A percentile compares a stretch with the other conserved stretches of the same genome.
phyloP scores from a whole-genome alignment of 2,329 filamentous ascomycete genomes.

The Xylariaceae sp. region DNA sequence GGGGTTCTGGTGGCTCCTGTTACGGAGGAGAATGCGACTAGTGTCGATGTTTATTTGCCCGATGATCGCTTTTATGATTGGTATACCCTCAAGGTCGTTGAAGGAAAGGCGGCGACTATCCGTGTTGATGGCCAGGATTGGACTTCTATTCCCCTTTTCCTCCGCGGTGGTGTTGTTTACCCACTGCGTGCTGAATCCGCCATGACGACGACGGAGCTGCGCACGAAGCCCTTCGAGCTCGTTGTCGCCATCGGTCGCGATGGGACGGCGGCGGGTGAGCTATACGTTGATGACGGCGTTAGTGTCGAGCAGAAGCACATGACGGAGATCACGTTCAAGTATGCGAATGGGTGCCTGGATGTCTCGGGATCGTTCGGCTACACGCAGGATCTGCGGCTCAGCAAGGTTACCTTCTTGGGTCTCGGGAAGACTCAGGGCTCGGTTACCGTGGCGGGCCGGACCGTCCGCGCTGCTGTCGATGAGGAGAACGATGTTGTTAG shows the following conservation, averaged over 20 bases:
- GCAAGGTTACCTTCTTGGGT: constrained; percentile 48
- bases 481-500: neutral
- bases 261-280: constrained; percentile 58
- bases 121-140: neutral
- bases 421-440: constrained; percentile 3
- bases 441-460: constrained; percentile 8
- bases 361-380: constrained; percentile 49
- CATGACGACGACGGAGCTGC: constrained; percentile 59
- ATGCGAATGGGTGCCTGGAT: neutral
- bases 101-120: neutral
- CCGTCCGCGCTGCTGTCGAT: neutral
- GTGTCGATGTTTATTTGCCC: neutral
- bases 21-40: neutral
- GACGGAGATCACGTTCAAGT: neutral
- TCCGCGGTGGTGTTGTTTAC: constrained; percentile 61
- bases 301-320: neutral
- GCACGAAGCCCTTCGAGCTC: constrained; percentile 63
- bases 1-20: neutral
- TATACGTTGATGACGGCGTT: constrained; percentile 44
- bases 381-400: constrained; percentile 36
- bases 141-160: constrained; percentile 35
- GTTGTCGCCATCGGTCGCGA: constrained; percentile 60
- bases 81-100: neutral
- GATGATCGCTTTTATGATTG: neutral
- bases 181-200: constrained; percentile 51